These are phyloP conservation scores for Postia placenta DNA, from an alignment of 768 basidiomycete species.

Conservation along the genomic window DNA sequence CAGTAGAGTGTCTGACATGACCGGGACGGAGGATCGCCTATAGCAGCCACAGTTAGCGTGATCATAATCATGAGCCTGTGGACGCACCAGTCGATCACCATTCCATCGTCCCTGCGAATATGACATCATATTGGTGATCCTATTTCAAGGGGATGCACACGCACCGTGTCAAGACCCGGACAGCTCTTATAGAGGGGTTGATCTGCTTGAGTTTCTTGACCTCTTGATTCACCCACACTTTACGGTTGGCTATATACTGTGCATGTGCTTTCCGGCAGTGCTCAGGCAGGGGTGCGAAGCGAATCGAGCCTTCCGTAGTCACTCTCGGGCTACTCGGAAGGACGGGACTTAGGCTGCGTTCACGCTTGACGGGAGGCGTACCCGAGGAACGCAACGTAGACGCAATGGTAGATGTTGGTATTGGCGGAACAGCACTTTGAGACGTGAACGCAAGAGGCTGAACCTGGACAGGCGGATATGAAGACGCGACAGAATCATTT, in stretches of 20 bases:
- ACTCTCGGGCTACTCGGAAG: constrained; percentile 1
- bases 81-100: constrained; percentile 18
- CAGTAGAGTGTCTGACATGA: constrained; percentile 16
- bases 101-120: constrained; percentile 15
- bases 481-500: too few species aligned
- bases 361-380: constrained; percentile 15
- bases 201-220: constrained; percentile 7
- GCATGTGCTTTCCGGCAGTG: constrained; percentile 3
- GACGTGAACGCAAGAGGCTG: too few species aligned
- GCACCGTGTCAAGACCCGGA: constrained; percentile 12
- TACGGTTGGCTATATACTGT: constrained; percentile 8
- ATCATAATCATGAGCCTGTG: too few species aligned
- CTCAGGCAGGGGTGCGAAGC: constrained; percentile 12
- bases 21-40: constrained; percentile 13
- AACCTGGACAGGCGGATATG: too few species aligned
- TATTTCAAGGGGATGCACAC: background rate
- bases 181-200: constrained; percentile 4
- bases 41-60: too few species aligned
- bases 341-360: constrained; percentile 13
- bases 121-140: background rate
- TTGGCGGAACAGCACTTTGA: too few species aligned
- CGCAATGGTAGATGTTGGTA: too few species aligned
- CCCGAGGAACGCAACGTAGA: too few species aligned
- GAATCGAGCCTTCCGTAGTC: constrained; percentile 11
- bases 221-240: constrained; percentile 7